Evolutionary conservation across 2,329 filamentous ascomycete species (phyloP), one percentile per base, ranked within the genome.

Genomic region (Volutella citrinella): DNA sequence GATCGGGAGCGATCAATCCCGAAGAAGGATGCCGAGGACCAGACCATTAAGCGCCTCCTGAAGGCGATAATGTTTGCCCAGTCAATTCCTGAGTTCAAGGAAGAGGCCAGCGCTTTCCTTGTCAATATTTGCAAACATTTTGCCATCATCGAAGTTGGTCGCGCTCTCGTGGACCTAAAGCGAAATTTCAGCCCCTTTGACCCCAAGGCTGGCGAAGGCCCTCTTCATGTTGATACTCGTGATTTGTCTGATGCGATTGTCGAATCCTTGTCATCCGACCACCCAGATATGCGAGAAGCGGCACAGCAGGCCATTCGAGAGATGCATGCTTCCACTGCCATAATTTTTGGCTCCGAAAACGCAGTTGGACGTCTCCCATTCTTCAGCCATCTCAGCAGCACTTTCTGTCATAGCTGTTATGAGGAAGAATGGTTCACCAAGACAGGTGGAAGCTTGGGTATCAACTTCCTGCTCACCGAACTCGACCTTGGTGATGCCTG

Each of bases 401-500:
- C 82, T 1, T 95, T 97, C 58, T 93, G 87, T 50, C 93, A 98
- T 58, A 89, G 87, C 46, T 98, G 93, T 59, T 90, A 96, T 52
- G 89, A 93, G 52, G 91, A 98, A 59, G 93, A 98, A 53, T 99
- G 94, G 93, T 98, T 95, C 56, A 90, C 90, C 32, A 98, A 99
- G 64, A 86, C 89, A 22, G 93, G 91, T 30, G 93, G 93, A 23
- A 90, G 86, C 34, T 68, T 91, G 14, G 94, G 94, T 35, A 96
- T 99, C 52, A 84, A 87, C 53, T 82, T 94, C 36, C 68, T 98
- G 38, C 82, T 91, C 19, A 91, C 87, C 3, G 84, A 91, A 48
- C 70, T 97, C 35, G 82, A 91, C 33, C 73, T 98, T 28, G 88
- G 88, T 25, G 86, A 94, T 52, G 59, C 69, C 2, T 99, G 93